Conservation (phyloP, 2,329 filamentous ascomycete species). For the Botryotinia narcissicola region DNA sequence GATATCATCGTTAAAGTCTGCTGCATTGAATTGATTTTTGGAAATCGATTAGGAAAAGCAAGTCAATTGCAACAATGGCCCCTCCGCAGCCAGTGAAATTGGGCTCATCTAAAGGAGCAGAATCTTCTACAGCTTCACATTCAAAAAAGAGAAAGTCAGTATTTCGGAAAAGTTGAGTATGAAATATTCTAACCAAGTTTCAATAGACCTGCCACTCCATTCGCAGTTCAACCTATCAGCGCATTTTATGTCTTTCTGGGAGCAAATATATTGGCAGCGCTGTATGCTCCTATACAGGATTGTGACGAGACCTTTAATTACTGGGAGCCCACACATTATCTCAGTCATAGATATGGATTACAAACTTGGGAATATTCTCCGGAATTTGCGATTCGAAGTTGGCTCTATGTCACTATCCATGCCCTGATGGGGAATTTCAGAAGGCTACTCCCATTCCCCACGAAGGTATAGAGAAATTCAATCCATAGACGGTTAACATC, state of each 20-base stretch:
- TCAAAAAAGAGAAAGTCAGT: constrained; percentile 32
- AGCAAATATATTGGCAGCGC: constrained; percentile 71
- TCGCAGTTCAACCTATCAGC: constrained; percentile 66
- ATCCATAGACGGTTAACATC: not conserved
- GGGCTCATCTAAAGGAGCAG: not conserved
- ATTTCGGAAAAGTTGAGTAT: not conserved
- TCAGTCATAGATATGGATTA: constrained; percentile 86
- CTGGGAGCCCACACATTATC: constrained; percentile 95
- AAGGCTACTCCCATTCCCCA: constrained; percentile 59
- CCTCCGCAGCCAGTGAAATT: not conserved
- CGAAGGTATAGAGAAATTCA: constrained; percentile 47
- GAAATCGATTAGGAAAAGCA: too few species aligned
- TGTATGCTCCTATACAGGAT: constrained; percentile 89
- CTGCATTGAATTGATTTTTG: not conserved
- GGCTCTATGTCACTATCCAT: constrained; percentile 84
- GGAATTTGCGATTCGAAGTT: constrained; percentile 90
- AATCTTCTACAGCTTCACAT: constrained; percentile 21
- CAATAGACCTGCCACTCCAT: constrained; percentile 48
- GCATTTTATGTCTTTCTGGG: constrained; percentile 79
- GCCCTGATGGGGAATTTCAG: constrained; percentile 67
- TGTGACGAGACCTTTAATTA: constrained; percentile 99
- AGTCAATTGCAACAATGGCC: constrained; percentile 10
- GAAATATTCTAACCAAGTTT: constrained; percentile 1
- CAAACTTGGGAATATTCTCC: constrained; percentile 99
- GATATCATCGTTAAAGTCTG: constrained; percentile 10